Percentiles rank a stretch among this genome's conserved stretches.
Conservation (phyloP, 2,329 filamentous ascomycete genomes). For the Pestalotiopsis sp. region DNA sequence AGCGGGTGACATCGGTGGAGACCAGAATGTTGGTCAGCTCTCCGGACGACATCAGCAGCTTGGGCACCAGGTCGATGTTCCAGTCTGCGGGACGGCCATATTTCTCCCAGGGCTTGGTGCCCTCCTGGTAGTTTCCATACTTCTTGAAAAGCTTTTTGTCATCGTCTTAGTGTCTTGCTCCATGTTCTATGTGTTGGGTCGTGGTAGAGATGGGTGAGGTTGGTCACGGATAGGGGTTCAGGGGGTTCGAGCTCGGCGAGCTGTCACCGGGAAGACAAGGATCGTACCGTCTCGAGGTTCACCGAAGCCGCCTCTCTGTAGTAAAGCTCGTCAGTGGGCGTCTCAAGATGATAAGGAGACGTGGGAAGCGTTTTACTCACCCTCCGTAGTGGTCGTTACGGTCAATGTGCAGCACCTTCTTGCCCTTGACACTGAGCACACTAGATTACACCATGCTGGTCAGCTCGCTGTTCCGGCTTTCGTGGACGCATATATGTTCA, state of each 20-base stretch:
- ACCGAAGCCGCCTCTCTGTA: slow-evolving; percentile 88
- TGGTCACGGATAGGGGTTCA: slow-evolving; percentile 11
- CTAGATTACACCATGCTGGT: slow-evolving; percentile 43
- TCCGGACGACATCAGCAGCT: slow-evolving; percentile 97
- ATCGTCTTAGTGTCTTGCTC: slow-evolving; percentile 5
- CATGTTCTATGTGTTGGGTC: background rate
- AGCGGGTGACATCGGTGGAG: slow-evolving; percentile 87
- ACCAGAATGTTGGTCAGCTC: slow-evolving; percentile 98
- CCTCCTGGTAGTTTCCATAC: slow-evolving; percentile 79
- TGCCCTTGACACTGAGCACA: slow-evolving; percentile 96
- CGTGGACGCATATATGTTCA: slow-evolving; percentile 11
- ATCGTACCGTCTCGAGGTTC: slow-evolving; percentile 85
- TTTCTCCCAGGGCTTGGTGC: slow-evolving; percentile 95
- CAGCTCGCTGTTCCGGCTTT: background rate
- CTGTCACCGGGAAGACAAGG: slow-evolving; percentile 12
- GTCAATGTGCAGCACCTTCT: slow-evolving; percentile 99
- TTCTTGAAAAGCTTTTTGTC: slow-evolving; percentile 84
- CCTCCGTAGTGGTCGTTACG: slow-evolving; percentile 98
- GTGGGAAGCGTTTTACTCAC: slow-evolving; percentile 57
- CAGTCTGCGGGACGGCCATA: slow-evolving; percentile 97
- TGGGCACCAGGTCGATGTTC: slow-evolving; percentile 98
- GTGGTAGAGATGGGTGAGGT: slow-evolving; percentile 14
- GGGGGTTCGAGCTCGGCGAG: slow-evolving; percentile 8
- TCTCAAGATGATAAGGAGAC: slow-evolving; percentile 21
- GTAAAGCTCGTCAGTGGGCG: slow-evolving; percentile 23